These are phyloP conservation scores for Kwoniella sp. DNA, from an alignment of 768 basidiomycete genomes.

Conservation along the genomic window DNA sequence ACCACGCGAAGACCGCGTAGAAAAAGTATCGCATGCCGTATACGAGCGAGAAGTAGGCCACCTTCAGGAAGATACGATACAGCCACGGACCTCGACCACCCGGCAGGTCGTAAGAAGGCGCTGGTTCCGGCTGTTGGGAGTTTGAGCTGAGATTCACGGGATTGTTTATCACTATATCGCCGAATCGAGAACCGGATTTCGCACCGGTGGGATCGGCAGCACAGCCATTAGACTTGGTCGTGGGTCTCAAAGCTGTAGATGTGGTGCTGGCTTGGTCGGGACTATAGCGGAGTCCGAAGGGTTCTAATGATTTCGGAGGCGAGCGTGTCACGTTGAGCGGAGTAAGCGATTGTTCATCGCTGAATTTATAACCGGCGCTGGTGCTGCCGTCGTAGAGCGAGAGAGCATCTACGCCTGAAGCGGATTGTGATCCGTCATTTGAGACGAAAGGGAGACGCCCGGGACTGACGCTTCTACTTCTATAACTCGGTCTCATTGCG, in stretches of 20 bases:
- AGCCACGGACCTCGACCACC: background rate
- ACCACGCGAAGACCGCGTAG: background rate
- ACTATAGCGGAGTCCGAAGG: background rate
- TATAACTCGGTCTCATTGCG: too few species aligned
- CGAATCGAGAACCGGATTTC: background rate
- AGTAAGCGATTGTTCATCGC: background rate
- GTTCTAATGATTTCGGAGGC: background rate
- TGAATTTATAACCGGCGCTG: too few species aligned
- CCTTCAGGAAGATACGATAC: background rate
- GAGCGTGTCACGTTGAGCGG: background rate
- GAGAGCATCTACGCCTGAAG: background rate
- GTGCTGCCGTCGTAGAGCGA: background rate
- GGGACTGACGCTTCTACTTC: too few species aligned
- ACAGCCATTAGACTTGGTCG: too few species aligned
- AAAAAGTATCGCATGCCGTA: background rate
- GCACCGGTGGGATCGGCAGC: background rate
- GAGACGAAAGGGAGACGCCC: too few species aligned
- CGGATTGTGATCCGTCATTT: too few species aligned
- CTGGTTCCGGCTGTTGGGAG: background rate
- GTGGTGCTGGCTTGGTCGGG: background rate
- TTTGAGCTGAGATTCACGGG: background rate
- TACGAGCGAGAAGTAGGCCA: background rate
- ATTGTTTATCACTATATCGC: background rate
- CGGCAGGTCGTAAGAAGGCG: background rate
- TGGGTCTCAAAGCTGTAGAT: too few species aligned